Percentiles rank a stretch among this genome's conserved stretches.
phyloP scores from a whole-genome alignment of 129 eudicot species.

The Saposhnikovia divaricata region DNA sequence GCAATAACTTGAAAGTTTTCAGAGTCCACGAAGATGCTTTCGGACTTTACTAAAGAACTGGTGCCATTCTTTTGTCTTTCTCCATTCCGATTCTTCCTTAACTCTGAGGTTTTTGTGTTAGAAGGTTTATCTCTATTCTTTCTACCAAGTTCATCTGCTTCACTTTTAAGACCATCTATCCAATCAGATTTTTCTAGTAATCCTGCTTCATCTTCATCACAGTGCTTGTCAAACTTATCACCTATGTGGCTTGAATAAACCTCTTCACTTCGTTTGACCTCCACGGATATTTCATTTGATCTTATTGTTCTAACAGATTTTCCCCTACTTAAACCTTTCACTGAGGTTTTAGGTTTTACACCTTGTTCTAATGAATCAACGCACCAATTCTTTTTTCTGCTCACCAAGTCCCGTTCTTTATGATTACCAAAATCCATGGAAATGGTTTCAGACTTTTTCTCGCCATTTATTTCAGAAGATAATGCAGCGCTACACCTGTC shows the following conservation, averaged over 20 bases:
- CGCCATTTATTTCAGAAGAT: slow-evolving; percentile 26
- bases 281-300: slow-evolving; percentile 31
- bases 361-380: slow-evolving; percentile 19
- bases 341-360: slow-evolving; percentile 25
- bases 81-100: slow-evolving; percentile 8
- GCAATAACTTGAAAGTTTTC: slow-evolving; percentile 16
- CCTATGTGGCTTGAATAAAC: slow-evolving; percentile 13
- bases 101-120: slow-evolving; percentile 1
- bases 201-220: slow-evolving; percentile 4
- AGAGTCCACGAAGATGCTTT: slow-evolving; percentile 13
- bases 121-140: slow-evolving; percentile 13
- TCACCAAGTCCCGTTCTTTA: slow-evolving; percentile 10
- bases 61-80: slow-evolving; percentile 12
- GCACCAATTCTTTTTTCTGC: slow-evolving; percentile 20
- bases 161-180: slow-evolving; percentile 1
- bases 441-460: slow-evolving; percentile 16
- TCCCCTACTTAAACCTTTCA: slow-evolving; percentile 43
- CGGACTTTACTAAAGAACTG: slow-evolving; percentile 10
- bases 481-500: slow-evolving; percentile 17
- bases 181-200: background rate
- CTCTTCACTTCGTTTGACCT: slow-evolving; percentile 21
- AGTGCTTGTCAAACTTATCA: slow-evolving; percentile 16
- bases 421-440: slow-evolving; percentile 8
- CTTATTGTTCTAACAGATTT: slow-evolving; percentile 81
- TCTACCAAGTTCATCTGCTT: slow-evolving; percentile 4